Evolutionary conservation across 2,329 filamentous ascomycete genomes (phyloP).

Genomic region (Zymoseptoria passerinii): DNA sequence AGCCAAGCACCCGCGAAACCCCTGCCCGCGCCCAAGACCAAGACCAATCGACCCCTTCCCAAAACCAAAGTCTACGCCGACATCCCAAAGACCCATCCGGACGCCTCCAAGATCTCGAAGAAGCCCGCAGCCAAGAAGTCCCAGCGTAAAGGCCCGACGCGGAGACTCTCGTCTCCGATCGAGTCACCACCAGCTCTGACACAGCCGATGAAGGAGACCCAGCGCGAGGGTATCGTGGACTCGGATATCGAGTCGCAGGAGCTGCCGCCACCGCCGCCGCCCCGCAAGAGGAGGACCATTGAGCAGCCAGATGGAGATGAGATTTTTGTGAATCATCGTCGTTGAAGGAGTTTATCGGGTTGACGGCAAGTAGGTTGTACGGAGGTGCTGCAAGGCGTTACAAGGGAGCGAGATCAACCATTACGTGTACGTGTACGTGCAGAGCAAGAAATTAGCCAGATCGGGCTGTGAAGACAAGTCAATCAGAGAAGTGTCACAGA

Average conservation of each 20-base stretch:
- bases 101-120: background rate
- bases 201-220: background rate
- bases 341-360: background rate
- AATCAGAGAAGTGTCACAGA: no score
- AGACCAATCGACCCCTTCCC: no score
- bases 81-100: background rate
- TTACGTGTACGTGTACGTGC: background rate
- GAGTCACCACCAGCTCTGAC: background rate
- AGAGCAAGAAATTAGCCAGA: background rate
- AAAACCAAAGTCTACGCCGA: background rate
- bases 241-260: background rate
- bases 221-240: background rate
- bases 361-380: background rate
- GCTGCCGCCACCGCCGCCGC: background rate
- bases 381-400: background rate
- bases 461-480: no score
- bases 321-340: background rate
- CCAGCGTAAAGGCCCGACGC: background rate
- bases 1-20: no score
- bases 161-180: background rate
- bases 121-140: background rate
- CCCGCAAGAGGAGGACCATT: background rate
- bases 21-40: no score
- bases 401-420: background rate
- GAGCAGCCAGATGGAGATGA: background rate